Evolutionary conservation across 208 protist species (phyloP).

Genomic region (Lotmaria passim): DNA sequence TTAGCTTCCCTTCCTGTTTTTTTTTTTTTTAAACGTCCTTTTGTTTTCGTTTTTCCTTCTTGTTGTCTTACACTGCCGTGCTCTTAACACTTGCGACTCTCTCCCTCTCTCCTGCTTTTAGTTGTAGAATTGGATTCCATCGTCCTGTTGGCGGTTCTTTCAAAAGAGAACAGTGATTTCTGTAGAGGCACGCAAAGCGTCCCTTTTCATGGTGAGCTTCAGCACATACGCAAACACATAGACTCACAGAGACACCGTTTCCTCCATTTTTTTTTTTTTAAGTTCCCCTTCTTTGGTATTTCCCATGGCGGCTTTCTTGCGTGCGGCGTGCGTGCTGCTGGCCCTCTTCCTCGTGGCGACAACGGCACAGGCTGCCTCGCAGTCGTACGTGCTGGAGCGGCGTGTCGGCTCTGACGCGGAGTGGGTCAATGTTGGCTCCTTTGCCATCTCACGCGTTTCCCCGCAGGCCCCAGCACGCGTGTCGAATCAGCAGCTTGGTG

Average conservation of each 20-base stretch:
- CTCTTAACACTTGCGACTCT: too few relatives aligned
- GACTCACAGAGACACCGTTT: neutral
- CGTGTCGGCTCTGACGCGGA: slow-evolving; percentile 48
- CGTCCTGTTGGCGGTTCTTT: too few relatives aligned
- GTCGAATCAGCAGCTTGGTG: slow-evolving; percentile 33
- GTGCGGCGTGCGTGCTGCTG: slow-evolving; percentile 24
- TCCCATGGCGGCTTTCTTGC: slow-evolving; percentile 6
- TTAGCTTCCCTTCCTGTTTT: too few relatives aligned
- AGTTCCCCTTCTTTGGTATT: slow-evolving; percentile 3
- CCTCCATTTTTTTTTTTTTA: slow-evolving; percentile 4
- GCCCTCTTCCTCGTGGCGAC: slow-evolving; percentile 14
- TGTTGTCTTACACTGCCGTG: too few relatives aligned
- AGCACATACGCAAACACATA: too few relatives aligned
- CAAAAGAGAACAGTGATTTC: too few relatives aligned
- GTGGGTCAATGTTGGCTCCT: slow-evolving; percentile 60
- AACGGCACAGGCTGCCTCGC: slow-evolving; percentile 38
- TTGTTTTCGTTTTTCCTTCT: too few relatives aligned
- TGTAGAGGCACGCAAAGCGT: too few relatives aligned
- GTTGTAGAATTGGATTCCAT: too few relatives aligned
- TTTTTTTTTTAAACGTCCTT: too few relatives aligned
- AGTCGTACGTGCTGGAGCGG: slow-evolving; percentile 75
- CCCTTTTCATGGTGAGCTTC: too few relatives aligned
- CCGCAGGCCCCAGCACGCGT: slow-evolving; percentile 54
- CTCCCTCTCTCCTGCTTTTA: too few relatives aligned
- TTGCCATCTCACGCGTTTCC: slow-evolving; percentile 59